A percentile compares a stretch with the other conserved stretches of the same genome.
Evolutionary conservation across 805 yeast species (phyloP).

Genomic region (Hanseniaspora jakobsenii): DNA sequence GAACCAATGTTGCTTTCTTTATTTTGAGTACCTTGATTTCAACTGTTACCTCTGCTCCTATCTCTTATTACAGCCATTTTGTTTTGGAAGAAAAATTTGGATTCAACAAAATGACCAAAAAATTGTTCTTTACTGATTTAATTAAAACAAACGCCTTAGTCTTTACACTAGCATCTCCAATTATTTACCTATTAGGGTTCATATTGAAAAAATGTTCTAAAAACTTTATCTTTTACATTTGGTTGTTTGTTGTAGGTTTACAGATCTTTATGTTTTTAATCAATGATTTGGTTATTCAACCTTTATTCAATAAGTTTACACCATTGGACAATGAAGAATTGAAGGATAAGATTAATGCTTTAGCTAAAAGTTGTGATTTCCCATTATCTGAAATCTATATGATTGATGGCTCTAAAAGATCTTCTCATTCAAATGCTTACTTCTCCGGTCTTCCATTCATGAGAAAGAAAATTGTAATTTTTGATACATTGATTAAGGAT

Average conservation of each 20-base stretch:
- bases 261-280: conserved; percentile 66
- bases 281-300: conserved; percentile 77
- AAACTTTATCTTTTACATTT: conserved; percentile 66
- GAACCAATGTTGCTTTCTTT: conserved; percentile 60
- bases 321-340: conserved; percentile 87
- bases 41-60: conserved; percentile 46
- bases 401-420: conserved; percentile 93
- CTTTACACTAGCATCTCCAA: conserved; percentile 54
- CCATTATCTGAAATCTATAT: conserved; percentile 80
- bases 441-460: conserved; percentile 95
- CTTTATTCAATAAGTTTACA: conserved; percentile 80
- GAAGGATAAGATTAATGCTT: conserved; percentile 63
- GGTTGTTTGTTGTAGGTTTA: conserved; percentile 56
- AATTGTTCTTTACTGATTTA: conserved; percentile 61
- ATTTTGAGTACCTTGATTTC: conserved; percentile 34
- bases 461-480: conserved; percentile 78
- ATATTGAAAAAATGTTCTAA: conserved; percentile 73
- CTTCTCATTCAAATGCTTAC: conserved; percentile 93
- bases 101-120: conserved; percentile 71
- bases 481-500: conserved; percentile 77
- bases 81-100: conserved; percentile 88
- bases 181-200: conserved; percentile 62
- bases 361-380: conserved; percentile 65
- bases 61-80: conserved; percentile 64
- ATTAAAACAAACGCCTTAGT: conserved; percentile 48